Conservation (phyloP, 1,284 basidiomycete genomes). For the Pascua guehoae region DNA sequence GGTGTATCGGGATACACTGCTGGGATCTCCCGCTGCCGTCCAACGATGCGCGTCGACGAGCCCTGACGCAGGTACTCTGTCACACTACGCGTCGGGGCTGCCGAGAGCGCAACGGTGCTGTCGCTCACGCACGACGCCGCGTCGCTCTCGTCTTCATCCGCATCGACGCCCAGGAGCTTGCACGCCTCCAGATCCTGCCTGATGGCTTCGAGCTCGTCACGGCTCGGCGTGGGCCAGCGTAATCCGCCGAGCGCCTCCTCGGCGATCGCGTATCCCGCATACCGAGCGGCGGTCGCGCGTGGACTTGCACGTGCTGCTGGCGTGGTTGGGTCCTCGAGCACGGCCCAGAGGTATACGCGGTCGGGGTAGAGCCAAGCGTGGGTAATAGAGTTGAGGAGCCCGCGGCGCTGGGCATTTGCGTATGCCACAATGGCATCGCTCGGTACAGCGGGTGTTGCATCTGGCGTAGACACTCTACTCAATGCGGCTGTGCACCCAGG, state of each 20-base stretch:
- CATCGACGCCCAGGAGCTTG: not conserved
- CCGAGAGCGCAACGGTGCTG: not conserved
- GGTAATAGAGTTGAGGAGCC: slow-evolving; percentile 27
- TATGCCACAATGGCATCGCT: slow-evolving; percentile 21
- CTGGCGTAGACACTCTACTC: slow-evolving; percentile 4
- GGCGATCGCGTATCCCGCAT: slow-evolving; percentile 44
- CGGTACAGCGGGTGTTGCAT: slow-evolving; percentile 3
- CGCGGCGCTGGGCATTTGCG: slow-evolving; percentile 26
- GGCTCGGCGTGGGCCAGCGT: slow-evolving; percentile 22
- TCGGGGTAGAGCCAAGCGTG: slow-evolving; percentile 37
- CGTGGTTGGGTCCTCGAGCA: slow-evolving; percentile 36
- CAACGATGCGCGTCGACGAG: slow-evolving; percentile 60
- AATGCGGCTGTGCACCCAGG: slow-evolving; percentile 13
- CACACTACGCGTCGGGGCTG: slow-evolving; percentile 50
- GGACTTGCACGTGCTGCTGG: slow-evolving; percentile 21
- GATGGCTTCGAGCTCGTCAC: slow-evolving; percentile 1
- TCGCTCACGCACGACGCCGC: slow-evolving; percentile 24
- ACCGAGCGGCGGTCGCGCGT: slow-evolving; percentile 23
- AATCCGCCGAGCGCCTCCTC: slow-evolving; percentile 35
- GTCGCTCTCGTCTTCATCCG: not conserved
- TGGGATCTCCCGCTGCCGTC: slow-evolving; percentile 41
- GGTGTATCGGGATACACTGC: not conserved
- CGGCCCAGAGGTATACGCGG: slow-evolving; percentile 30
- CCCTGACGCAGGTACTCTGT: slow-evolving; percentile 71
- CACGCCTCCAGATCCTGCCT: slow-evolving; percentile 4